Evolutionary conservation across 1,284 basidiomycete genomes (phyloP).

Genomic region (Ustilago bromivora): DNA sequence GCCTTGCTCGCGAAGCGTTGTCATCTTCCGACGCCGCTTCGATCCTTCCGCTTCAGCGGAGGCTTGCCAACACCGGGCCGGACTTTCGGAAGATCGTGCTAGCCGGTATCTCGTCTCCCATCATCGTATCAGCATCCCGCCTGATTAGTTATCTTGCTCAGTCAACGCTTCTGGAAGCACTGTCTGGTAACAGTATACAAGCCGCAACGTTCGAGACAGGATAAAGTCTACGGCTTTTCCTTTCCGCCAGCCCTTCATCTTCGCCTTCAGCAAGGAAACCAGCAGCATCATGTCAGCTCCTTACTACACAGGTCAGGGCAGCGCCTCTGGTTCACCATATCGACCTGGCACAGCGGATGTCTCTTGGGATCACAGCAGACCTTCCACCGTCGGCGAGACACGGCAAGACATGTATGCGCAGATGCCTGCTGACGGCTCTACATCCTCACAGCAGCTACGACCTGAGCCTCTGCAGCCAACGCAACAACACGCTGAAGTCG

Average conservation of each 20-base stretch:
- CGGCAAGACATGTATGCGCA: conserved; percentile 34
- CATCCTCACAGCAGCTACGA: conserved; percentile 25
- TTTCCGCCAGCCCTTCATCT: not conserved
- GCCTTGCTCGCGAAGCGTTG: not conserved
- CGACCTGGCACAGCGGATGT: conserved; percentile 34
- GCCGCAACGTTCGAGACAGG: not conserved
- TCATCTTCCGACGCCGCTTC: conserved; percentile 7
- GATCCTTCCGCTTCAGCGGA: not conserved
- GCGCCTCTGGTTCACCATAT: conserved; percentile 35
- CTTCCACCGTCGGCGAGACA: conserved; percentile 20
- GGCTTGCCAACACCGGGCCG: conserved; percentile 20
- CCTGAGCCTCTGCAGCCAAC: conserved; percentile 28
- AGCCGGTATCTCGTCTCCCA: conserved; percentile 10
- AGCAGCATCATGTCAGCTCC: conserved; percentile 27
- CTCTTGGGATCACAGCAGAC: conserved; percentile 34
- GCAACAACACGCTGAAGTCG: conserved; percentile 12
- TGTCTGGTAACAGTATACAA: conserved; percentile 28
- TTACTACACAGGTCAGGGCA: conserved; percentile 30
- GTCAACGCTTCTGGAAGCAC: conserved; percentile 15
- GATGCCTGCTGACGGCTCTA: not conserved
- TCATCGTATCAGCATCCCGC: not conserved
- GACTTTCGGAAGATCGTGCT: conserved; percentile 13
- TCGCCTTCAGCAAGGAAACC: not conserved
- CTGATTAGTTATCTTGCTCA: not conserved
- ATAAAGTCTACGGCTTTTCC: conserved; percentile 23